Evolutionary conservation across 805 yeast genomes (phyloP).

Genomic region (Sugiyamaella qingdaonensis): DNA sequence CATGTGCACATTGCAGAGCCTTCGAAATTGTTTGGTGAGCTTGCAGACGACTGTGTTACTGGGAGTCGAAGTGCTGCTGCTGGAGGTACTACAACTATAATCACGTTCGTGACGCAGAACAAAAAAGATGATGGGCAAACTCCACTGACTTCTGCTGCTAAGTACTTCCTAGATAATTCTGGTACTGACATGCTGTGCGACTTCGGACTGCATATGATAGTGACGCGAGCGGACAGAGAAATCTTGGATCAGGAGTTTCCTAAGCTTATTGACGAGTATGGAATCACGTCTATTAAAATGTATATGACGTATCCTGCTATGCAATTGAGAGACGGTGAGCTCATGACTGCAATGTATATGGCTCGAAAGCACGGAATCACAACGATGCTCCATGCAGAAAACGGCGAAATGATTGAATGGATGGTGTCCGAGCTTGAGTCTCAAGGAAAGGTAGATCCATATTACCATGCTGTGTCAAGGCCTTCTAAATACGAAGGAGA

Average conservation of each 20-base stretch:
- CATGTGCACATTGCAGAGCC: slow-evolving; percentile 44
- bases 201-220: slow-evolving; percentile 42
- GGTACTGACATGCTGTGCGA: slow-evolving; percentile 36
- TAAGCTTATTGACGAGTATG: slow-evolving; percentile 31
- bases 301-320: slow-evolving; percentile 45
- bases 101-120: slow-evolving; percentile 39
- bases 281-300: slow-evolving; percentile 40
- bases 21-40: slow-evolving; percentile 27
- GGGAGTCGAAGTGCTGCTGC: slow-evolving; percentile 42
- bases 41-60: slow-evolving; percentile 38
- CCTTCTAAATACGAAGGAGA: slow-evolving; percentile 4
- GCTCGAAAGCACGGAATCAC: slow-evolving; percentile 5
- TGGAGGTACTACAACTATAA: slow-evolving; percentile 45
- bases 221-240: slow-evolving; percentile 29
- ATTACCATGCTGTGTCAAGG: slow-evolving; percentile 1
- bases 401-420: slow-evolving; percentile 9
- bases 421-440: slow-evolving; percentile 35
- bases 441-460: slow-evolving; percentile 4
- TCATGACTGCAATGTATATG: slow-evolving; percentile 34
- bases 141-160: background rate
- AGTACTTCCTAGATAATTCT: slow-evolving; percentile 20
- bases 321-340: slow-evolving; percentile 40
- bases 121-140: slow-evolving; percentile 13
- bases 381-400: slow-evolving; percentile 5
- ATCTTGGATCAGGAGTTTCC: slow-evolving; percentile 30